Conservation (phyloP, 306 rosid species). For the Castanea sativa region DNA sequence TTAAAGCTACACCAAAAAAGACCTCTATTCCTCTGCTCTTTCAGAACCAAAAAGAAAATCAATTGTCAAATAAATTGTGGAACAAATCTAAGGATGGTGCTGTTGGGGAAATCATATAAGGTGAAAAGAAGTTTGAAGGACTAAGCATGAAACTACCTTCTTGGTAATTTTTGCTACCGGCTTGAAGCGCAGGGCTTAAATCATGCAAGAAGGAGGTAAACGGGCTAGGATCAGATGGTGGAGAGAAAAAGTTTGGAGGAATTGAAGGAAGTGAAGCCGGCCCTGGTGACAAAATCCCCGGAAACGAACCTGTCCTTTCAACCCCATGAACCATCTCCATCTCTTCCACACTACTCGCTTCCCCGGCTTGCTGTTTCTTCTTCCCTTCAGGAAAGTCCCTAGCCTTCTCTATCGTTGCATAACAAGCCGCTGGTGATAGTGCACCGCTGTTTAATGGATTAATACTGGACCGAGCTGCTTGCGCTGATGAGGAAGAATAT, state of each 20-base stretch:
- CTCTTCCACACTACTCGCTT: slow-evolving; percentile 18
- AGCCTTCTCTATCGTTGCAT: slow-evolving; percentile 52
- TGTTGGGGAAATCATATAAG: slow-evolving; percentile 27
- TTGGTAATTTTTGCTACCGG: slow-evolving; percentile 42
- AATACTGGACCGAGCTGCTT: background rate
- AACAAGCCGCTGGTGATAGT: slow-evolving; percentile 58
- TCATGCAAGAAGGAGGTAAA: slow-evolving; percentile 53
- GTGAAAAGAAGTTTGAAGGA: slow-evolving; percentile 68
- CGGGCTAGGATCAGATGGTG: slow-evolving; percentile 45
- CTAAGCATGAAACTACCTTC: slow-evolving; percentile 66
- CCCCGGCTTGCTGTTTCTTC: slow-evolving; percentile 6
- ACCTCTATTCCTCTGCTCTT: background rate
- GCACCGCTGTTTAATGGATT: slow-evolving; percentile 15
- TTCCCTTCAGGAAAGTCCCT: slow-evolving; percentile 31
- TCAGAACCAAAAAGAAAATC: background rate
- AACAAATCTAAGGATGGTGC: slow-evolving; percentile 59
- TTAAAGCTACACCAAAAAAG: slow-evolving; percentile 18
- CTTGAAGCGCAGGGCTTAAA: slow-evolving; percentile 57
- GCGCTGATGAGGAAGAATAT: slow-evolving; percentile 7
- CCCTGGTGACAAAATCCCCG: slow-evolving; percentile 81
- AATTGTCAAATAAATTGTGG: slow-evolving; percentile 51
- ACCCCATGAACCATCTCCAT: slow-evolving; percentile 25
- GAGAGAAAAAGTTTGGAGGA: slow-evolving; percentile 54
- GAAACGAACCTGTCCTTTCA: slow-evolving; percentile 32
- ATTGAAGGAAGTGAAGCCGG: slow-evolving; percentile 66